phyloP scores from a whole-genome alignment of 345 rosid species.

The Arabidopsis arenosa region DNA sequence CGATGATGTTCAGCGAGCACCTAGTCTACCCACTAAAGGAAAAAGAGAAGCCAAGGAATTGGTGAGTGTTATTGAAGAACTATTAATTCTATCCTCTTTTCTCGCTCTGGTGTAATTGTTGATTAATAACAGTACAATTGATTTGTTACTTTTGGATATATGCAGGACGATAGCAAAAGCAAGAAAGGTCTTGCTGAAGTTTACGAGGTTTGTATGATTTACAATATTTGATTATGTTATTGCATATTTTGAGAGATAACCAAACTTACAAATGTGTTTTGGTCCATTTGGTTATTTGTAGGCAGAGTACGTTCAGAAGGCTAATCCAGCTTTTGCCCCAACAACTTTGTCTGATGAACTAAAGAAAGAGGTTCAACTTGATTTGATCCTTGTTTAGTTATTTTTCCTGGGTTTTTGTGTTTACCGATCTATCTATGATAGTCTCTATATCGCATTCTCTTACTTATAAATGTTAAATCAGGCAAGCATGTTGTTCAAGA shows the following conservation, averaged over 20 bases:
- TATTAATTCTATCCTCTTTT: neutral
- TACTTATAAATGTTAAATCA: slow-evolving; percentile 40
- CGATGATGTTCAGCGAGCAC: slow-evolving; percentile 69
- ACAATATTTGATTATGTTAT: slow-evolving; percentile 1
- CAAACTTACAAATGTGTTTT: slow-evolving; percentile 6
- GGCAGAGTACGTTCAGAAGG: slow-evolving; percentile 81
- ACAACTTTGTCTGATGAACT: slow-evolving; percentile 77
- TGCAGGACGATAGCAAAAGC: slow-evolving; percentile 95
- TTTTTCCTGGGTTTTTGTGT: neutral
- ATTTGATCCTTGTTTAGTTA: neutral
- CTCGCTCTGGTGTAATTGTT: slow-evolving; percentile 6
- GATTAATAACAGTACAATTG: slow-evolving; percentile 6
- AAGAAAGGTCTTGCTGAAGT: slow-evolving; percentile 95
- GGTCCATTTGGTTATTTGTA: slow-evolving; percentile 47
- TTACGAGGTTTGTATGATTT: slow-evolving; percentile 79
- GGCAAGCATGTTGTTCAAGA: slow-evolving; percentile 84
- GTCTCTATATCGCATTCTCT: slow-evolving; percentile 13
- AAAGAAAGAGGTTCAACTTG: slow-evolving; percentile 35
- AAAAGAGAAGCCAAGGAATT: slow-evolving; percentile 74
- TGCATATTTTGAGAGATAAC: slow-evolving; percentile 5
- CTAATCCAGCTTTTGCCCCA: slow-evolving; percentile 75
- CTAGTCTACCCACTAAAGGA: slow-evolving; percentile 59
- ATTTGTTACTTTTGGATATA: slow-evolving; percentile 23
- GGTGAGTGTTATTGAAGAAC: slow-evolving; percentile 51
- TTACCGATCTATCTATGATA: neutral